phyloP scores from a whole-genome alignment of 805 yeast species.

The Nakazawaea ernobii region DNA sequence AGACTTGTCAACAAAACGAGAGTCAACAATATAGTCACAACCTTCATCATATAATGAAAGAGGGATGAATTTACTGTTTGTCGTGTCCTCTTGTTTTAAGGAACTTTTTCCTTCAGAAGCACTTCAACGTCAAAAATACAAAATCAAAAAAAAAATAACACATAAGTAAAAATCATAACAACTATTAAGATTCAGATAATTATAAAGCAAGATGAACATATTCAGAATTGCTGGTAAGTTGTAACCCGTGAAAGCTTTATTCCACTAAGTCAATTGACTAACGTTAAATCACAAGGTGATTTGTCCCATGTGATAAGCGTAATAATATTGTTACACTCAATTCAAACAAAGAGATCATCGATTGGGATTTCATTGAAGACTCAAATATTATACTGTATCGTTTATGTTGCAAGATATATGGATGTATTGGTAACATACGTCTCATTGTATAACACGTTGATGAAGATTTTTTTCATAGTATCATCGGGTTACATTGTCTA shows the following conservation, averaged over 20 bases:
- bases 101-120: too few relatives aligned
- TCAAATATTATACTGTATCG: slow-evolving; percentile 70
- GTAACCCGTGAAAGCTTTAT: too few relatives aligned
- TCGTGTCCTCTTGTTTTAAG: background rate
- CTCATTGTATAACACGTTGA: slow-evolving; percentile 68
- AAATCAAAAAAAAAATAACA: background rate
- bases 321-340: slow-evolving; percentile 66
- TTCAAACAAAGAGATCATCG: slow-evolving; percentile 56
- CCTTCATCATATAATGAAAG: too few relatives aligned
- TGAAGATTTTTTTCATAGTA: slow-evolving; percentile 78
- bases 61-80: background rate
- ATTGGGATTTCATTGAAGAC: slow-evolving; percentile 88
- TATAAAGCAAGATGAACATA: slow-evolving; percentile 28
- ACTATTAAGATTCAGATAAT: background rate
- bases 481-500: slow-evolving; percentile 73
- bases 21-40: too few relatives aligned
- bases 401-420: slow-evolving; percentile 67
- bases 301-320: slow-evolving; percentile 78
- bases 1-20: too few relatives aligned
- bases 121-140: too few relatives aligned
- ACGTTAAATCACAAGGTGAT: slow-evolving; percentile 46
- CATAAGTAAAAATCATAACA: background rate
- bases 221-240: slow-evolving; percentile 29
- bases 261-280: background rate
- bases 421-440: slow-evolving; percentile 53